A percentile compares a stretch with the other conserved stretches of the same genome.
Conservation (phyloP, 2,329 filamentous ascomycete species). For the Sodiomyces alkalinus region DNA sequence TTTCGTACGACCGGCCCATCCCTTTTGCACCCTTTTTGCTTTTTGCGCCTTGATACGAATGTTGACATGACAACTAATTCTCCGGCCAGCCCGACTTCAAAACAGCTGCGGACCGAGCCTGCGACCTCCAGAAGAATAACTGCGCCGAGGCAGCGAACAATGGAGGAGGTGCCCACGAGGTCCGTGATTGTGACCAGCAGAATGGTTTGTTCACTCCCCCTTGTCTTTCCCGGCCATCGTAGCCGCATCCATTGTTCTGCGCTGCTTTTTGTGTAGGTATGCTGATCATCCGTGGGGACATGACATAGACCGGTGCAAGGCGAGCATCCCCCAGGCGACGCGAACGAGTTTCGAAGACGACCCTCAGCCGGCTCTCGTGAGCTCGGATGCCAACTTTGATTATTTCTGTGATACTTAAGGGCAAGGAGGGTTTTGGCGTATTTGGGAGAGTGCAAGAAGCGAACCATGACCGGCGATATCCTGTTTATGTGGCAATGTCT, state of each 20-base stretch:
- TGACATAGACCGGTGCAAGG: constrained; percentile 27
- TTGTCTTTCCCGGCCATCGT: background rate
- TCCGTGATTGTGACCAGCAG: constrained; percentile 30
- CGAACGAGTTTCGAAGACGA: constrained; percentile 11
- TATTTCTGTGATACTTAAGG: constrained; percentile 27
- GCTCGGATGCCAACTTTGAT: constrained; percentile 26
- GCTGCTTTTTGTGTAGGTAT: background rate
- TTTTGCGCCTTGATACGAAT: too few species aligned
- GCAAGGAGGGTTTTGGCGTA: too few species aligned
- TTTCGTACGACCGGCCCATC: constrained; percentile 19
- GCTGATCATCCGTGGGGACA: too few species aligned
- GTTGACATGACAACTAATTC: constrained; percentile 4
- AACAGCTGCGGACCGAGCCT: constrained; percentile 25
- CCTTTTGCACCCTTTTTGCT: background rate
- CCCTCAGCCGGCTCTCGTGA: constrained; percentile 18
- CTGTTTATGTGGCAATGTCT: background rate
- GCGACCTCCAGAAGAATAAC: constrained; percentile 32
- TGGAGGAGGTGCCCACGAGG: constrained; percentile 16
- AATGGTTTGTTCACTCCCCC: constrained; percentile 18
- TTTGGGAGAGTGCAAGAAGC: too few species aligned
- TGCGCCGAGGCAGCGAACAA: constrained; percentile 28
- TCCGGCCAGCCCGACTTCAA: constrained; percentile 28
- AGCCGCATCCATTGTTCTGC: background rate
- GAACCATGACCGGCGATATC: too few species aligned
- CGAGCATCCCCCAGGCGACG: constrained; percentile 8